Evolutionary conservation across 345 rosid genomes (phyloP).

Genomic region (Erysimum cheiranthoides): DNA sequence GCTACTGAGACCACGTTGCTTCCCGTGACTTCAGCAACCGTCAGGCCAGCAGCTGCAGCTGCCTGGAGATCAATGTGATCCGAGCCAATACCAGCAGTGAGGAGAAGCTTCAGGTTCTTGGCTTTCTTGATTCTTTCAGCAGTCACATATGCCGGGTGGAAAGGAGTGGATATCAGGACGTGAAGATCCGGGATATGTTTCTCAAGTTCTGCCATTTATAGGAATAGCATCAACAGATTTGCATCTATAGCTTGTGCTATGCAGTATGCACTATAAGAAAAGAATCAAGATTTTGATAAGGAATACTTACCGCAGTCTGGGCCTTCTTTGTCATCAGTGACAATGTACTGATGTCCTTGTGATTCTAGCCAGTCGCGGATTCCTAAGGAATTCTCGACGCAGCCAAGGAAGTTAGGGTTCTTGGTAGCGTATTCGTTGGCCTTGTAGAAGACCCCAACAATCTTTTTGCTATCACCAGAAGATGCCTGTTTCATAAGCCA

Average conservation of each 20-base stretch:
- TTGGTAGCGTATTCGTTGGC: constrained; percentile 72
- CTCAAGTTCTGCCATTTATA: constrained; percentile 63
- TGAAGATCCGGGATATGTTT: constrained; percentile 89
- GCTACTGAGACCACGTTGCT: constrained; percentile 95
- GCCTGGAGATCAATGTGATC: constrained; percentile 91
- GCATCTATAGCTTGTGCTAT: background rate
- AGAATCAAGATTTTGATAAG: background rate
- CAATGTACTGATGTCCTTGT: constrained; percentile 83
- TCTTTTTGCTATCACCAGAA: constrained; percentile 78
- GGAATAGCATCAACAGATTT: background rate
- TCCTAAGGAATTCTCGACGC: constrained; percentile 79
- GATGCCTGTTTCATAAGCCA: constrained; percentile 59
- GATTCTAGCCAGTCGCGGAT: constrained; percentile 82
- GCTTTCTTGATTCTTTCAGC: constrained; percentile 93
- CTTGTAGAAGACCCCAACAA: constrained; percentile 97
- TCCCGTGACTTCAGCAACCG: constrained; percentile 94
- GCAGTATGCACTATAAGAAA: background rate
- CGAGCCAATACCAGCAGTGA: constrained; percentile 95
- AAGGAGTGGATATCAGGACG: constrained; percentile 85
- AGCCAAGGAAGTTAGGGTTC: constrained; percentile 85
- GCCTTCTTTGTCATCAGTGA: constrained; percentile 96
- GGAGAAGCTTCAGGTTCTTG: constrained; percentile 84
- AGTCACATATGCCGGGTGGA: constrained; percentile 93
- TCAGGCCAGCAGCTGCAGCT: constrained; percentile 86
- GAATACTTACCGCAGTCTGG: constrained; percentile 62